These are phyloP conservation scores for Tolypocladium tundrense DNA, from an alignment of 2,329 filamentous ascomycete genomes.

Conservation along the genomic window DNA sequence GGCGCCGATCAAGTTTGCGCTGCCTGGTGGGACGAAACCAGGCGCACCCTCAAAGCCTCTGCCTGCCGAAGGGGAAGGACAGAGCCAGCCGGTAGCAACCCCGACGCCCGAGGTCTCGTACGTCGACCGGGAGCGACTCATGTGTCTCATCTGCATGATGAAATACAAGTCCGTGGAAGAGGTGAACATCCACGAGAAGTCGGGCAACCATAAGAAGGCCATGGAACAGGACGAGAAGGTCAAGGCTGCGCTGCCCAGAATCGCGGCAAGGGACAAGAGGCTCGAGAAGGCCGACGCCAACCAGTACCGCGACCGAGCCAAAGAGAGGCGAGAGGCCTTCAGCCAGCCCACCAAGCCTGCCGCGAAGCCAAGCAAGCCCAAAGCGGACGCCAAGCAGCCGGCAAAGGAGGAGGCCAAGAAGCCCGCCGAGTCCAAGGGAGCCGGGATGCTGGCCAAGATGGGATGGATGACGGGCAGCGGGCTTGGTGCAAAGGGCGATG, in stretches of 20 bases:
- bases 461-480: conserved; percentile 59
- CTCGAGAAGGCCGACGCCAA: conserved; percentile 19
- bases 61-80: conserved; percentile 4
- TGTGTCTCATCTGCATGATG: conserved; percentile 35
- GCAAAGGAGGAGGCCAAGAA: conserved; percentile 10
- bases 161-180: conserved; percentile 34
- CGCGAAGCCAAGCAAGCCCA: conserved; percentile 23
- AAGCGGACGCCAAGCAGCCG: conserved; percentile 14
- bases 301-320: conserved; percentile 56
- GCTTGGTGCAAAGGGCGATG: conserved; percentile 52
- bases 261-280: conserved; percentile 28
- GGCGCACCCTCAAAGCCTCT: conserved; percentile 4
- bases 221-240: conserved; percentile 29
- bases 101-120: conserved; percentile 32
- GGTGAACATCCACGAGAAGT: conserved; percentile 30
- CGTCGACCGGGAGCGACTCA: conserved; percentile 42
- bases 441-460: conserved; percentile 61
- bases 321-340: conserved; percentile 53
- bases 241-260: conserved; percentile 35
- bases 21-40: conserved; percentile 14
- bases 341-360: conserved; percentile 48
- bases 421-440: conserved; percentile 44
- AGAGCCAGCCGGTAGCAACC: neutral
- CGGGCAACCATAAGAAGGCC: conserved; percentile 30
- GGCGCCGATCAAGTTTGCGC: conserved; percentile 20